These are phyloP conservation scores for Colletotrichum tofieldiae DNA, from an alignment of 2,329 filamentous ascomycete genomes.

Conservation along the genomic window DNA sequence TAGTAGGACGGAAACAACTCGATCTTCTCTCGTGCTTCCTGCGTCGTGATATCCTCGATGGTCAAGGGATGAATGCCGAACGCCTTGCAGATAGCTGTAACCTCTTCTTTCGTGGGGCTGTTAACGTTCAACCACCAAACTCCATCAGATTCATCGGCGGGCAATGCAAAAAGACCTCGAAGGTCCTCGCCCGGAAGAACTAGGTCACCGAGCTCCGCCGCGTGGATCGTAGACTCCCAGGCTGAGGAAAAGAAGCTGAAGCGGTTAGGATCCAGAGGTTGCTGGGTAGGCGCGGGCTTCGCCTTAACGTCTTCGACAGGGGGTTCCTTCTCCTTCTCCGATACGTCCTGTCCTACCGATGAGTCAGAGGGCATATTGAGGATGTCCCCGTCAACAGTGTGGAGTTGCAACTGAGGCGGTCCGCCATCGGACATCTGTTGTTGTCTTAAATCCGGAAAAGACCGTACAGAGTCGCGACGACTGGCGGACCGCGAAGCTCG, in stretches of 20 bases:
- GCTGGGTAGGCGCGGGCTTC: conserved; percentile 45
- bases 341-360: conserved; percentile 52
- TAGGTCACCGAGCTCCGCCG: conserved; percentile 88
- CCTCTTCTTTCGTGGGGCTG: conserved; percentile 90
- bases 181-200: conserved; percentile 92
- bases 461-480: conserved; percentile 63
- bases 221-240: conserved; percentile 93
- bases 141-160: conserved; percentile 77
- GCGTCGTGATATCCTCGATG: conserved; percentile 94
- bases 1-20: conserved; percentile 98
- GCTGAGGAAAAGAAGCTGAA: conserved; percentile 99
- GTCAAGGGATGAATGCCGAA: conserved; percentile 97
- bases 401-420: conserved; percentile 54
- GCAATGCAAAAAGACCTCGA: conserved; percentile 84
- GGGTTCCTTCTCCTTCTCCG: conserved; percentile 68
- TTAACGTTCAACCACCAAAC: conserved; percentile 99
- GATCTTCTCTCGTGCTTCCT: conserved; percentile 98
- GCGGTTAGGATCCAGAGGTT: conserved; percentile 77
- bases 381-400: conserved; percentile 71
- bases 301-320: conserved; percentile 57
- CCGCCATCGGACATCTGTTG: conserved; percentile 52
- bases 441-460: conserved; percentile 74
- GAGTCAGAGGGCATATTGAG: conserved; percentile 67
- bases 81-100: conserved; percentile 89
- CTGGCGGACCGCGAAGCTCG: conserved; percentile 65